These are phyloP conservation scores for Pezicula radicicola DNA, from an alignment of 2,329 filamentous ascomycete genomes.

Conservation along the genomic window DNA sequence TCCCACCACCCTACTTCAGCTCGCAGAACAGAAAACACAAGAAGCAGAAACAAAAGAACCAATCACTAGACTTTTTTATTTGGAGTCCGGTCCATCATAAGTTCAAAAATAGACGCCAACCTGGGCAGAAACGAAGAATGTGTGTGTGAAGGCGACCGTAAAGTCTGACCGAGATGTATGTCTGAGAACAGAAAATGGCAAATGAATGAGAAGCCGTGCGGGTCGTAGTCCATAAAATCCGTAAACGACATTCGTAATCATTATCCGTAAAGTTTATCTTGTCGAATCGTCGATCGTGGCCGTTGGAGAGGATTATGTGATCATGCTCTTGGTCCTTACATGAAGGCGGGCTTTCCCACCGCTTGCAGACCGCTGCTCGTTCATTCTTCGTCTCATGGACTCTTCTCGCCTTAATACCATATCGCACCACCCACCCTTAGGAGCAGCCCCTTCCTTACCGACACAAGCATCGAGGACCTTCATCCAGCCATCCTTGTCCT, in stretches of 20 bases:
- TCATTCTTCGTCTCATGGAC: slow-evolving; percentile 17
- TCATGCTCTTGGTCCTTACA: slow-evolving; percentile 27
- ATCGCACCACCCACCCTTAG: slow-evolving; percentile 64
- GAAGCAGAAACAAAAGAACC: neutral
- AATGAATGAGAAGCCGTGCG: neutral
- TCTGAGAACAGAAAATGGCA: neutral
- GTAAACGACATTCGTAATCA: neutral
- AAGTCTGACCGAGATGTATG: neutral
- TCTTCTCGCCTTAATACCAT: slow-evolving; percentile 62
- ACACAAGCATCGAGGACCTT: slow-evolving; percentile 73
- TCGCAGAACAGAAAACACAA: neutral
- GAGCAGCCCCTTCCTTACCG: slow-evolving; percentile 43
- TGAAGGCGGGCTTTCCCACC: slow-evolving; percentile 18
- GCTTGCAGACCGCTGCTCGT: slow-evolving; percentile 14
- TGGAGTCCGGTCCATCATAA: neutral
- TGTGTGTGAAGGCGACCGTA: neutral
- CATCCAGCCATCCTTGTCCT: slow-evolving; percentile 95
- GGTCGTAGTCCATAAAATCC: neutral
- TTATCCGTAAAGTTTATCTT: neutral
- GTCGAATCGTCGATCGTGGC: slow-evolving; percentile 1
- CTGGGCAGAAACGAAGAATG: neutral
- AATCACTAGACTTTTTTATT: neutral
- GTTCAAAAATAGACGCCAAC: slow-evolving; percentile 1
- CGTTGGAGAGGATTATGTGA: slow-evolving; percentile 10
- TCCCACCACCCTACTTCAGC: neutral